Base-by-base conservation (phyloP, 2,329 filamentous ascomycete species). In the Cladorrhinum sp. region DNA sequence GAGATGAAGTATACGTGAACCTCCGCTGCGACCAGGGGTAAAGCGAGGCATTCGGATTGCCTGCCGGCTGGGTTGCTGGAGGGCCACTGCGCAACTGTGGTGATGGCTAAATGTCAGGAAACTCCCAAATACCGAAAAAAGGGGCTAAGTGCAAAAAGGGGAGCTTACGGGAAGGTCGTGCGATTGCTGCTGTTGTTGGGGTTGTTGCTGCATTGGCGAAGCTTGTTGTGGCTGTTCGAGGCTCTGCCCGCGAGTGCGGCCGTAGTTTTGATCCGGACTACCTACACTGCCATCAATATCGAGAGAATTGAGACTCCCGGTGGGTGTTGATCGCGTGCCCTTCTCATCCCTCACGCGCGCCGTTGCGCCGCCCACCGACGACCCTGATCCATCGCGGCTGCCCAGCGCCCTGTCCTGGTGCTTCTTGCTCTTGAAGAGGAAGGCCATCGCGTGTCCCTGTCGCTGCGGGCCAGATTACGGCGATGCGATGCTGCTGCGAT, bases 11-110 rank as follows among this genome's bases (percentile, higher is more conserved):
- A 74, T 96, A 96, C 66, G 90, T 94, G 57, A 99, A 76, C 59
- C 91, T 87, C 62, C 92, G 87, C 73, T 96, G 91, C 65, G 94
- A 96, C 95, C 95, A 99, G 0, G 95, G 95, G 72, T 98, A 99
- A 58, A 96, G 85, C 4, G 92, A 92, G 46, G 88, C 81, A 74
- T 93, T 95, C 46, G 86, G 82, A 64, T 86, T 83, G 66, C 75
- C 73, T 18, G 73, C 73, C 66, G 78, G 33, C 42, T 63, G 66
- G 7, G 60, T 46, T 28, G 61, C 56, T 12, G 57, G 54, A 12
- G 62, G 72, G 69, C 77, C 83, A 71, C 85, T 88, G 66, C 84
- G 83, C 67, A 81, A 77, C 81, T 87, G 73, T 9, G 39, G 50
- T 8, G 33, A 36, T 3, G 24, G 24, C 46, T 21, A 42, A 1